Base-by-base conservation (phyloP, 768 basidiomycete genomes). In the Xanthoconium purpureum region DNA sequence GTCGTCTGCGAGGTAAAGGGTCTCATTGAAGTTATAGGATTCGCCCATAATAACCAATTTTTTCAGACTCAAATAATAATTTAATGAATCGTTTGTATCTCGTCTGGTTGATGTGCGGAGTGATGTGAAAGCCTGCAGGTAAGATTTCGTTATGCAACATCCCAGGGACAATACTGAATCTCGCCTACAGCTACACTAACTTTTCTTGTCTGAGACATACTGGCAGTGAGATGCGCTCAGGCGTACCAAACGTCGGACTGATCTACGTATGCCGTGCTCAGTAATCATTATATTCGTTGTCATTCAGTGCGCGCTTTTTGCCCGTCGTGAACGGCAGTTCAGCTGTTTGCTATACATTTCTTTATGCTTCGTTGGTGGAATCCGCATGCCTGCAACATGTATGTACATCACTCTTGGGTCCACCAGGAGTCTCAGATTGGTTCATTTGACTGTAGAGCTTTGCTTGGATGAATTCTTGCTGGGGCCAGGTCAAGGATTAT, bases 1-100 rank as follows among this genome's bases (percentile, higher is more conserved):
- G 42, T 55, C 52, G 29, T 51, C 42, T 57, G 15, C 45, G 56
- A 67, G 66, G 66, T 67, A 58, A 54, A 46, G n/a, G 28, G 2
- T 39, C 35, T 57, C 5, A 12, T 35, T n/a, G 28, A 38, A 47
- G 30, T 24, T 37, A 1, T 52, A 13, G 4, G 7, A 35, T 3
- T 14, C 37, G 7, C 20, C 7, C 20, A n/a, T 52, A 32, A 3
- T 63, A 40, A 66, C 33, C 18, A 17, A 56, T 0, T 48, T 42
- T 55, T 54, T 30, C 37, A 63, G 62, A 57, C 43, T 50, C 18
- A 39, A 58, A 59, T 60, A 29, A 52, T 53, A 47, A 55, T 24
- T 24, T 38, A 44, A 54, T 54, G 32, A 11, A 30, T 60, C 53
- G 29, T 46, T 48, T 38, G 14, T 54, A 40, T 54, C 45, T 44